A percentile compares a stretch with the other conserved stretches of the same genome.
Conservation (phyloP, 2,329 filamentous ascomycete genomes). For the Fonsecaea monophora region DNA sequence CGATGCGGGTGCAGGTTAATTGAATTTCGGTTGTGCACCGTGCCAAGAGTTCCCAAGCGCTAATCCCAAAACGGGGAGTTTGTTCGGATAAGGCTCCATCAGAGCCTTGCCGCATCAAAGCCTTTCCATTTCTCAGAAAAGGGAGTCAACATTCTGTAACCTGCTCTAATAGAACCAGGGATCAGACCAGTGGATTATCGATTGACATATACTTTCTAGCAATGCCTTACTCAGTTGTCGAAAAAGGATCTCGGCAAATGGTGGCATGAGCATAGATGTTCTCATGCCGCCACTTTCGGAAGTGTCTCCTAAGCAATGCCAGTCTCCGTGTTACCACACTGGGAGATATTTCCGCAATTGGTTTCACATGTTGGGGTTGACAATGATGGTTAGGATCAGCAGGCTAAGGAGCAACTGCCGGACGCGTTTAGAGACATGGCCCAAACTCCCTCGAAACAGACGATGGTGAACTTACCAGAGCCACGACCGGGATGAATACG, state of each 20-base stretch:
- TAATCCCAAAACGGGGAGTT: background rate
- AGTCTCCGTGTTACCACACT: background rate
- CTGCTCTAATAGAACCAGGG: too few relatives aligned
- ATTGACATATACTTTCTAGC: too few relatives aligned
- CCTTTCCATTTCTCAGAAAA: too few relatives aligned
- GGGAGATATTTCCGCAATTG: background rate
- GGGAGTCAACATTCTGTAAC: background rate
- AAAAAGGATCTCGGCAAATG: too few relatives aligned
- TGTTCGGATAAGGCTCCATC: background rate
- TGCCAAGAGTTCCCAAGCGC: slow-evolving; percentile 10
- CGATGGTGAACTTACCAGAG: slow-evolving; percentile 12
- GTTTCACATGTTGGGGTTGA: slow-evolving; percentile 19
- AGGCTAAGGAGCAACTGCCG: slow-evolving; percentile 21
- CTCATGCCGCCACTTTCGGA: too few relatives aligned
- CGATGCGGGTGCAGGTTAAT: background rate
- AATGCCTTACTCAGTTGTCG: too few relatives aligned
- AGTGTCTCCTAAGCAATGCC: background rate
- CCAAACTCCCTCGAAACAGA: background rate
- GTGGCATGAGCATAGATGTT: too few relatives aligned
- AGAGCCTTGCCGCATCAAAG: background rate
- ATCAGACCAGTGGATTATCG: too few relatives aligned
- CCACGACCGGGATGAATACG: slow-evolving; percentile 8
- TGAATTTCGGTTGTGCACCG: slow-evolving; percentile 15
- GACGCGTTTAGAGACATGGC: slow-evolving; percentile 2
- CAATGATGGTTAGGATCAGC: slow-evolving; percentile 23